Conservation (phyloP, 345 rosid species). For the Excoecaria cochinchinensis region DNA sequence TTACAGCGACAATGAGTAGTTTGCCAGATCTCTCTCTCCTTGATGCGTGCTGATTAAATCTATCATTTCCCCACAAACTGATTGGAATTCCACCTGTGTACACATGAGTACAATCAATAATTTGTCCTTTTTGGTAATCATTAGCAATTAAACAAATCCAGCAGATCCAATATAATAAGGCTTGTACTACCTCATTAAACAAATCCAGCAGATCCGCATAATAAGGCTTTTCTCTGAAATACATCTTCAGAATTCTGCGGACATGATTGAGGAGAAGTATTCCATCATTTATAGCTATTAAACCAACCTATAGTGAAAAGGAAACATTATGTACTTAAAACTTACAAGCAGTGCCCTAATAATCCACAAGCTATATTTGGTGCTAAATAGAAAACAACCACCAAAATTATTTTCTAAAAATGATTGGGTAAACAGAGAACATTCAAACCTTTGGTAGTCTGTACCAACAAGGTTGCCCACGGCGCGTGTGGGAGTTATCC, state of each 20-base stretch:
- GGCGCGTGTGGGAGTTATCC: slow-evolving; percentile 79
- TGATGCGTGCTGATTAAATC: slow-evolving; percentile 70
- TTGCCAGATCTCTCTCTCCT: slow-evolving; percentile 70
- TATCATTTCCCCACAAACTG: slow-evolving; percentile 75
- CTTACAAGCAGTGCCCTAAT: not conserved
- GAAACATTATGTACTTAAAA: not conserved
- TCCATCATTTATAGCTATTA: slow-evolving; percentile 66
- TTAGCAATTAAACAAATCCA: slow-evolving; percentile 41
- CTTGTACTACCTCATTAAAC: slow-evolving; percentile 48
- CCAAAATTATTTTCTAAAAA: not conserved
- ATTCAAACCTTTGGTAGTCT: slow-evolving; percentile 61
- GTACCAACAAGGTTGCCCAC: slow-evolving; percentile 90
- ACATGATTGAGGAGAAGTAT: slow-evolving; percentile 51
- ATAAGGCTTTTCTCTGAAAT: slow-evolving; percentile 51
- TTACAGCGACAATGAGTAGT: slow-evolving; percentile 63
- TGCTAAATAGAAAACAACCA: not conserved
- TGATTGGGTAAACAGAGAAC: not conserved
- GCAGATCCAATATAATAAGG: not conserved
- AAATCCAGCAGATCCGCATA: slow-evolving; percentile 54
- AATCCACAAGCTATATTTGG: not conserved
- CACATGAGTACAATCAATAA: not conserved
- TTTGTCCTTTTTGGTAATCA: not conserved
- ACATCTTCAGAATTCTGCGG: slow-evolving; percentile 46
- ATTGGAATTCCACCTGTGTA: slow-evolving; percentile 72
- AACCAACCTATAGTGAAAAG: slow-evolving; percentile 50